Base-by-base conservation (phyloP, 164 flowering plant genomes). In the Berberis thunbergii region DNA sequence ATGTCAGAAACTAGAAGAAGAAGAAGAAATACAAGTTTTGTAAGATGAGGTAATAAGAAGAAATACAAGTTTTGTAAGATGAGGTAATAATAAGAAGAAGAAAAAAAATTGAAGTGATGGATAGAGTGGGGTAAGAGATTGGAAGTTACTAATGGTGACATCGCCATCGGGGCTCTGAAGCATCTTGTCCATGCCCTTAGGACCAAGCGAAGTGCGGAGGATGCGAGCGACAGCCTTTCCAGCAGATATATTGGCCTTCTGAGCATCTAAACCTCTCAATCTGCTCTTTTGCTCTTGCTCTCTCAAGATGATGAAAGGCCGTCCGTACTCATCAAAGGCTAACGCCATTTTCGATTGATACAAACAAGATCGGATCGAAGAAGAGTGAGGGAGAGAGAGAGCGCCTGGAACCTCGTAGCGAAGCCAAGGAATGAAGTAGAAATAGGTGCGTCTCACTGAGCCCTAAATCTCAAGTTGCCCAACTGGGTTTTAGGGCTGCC, bases 151-250 rank as follows among this genome's bases (percentile, higher is more conserved):
- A 79, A 86, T 81, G 54, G 92, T 91, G 66, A 95, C 87, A 40
- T 95, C 99, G 48, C 99, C 97, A 65, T 95, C 99, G 60, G 99
- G 96, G 77, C 91, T 81, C 74, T 87, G 97, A 54, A 94, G 89
- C 83, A 95, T 91, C 83, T 95, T 95, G 73, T 95, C 99, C 97
- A 95, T 91, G 76, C 99, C 97, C 69, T 91, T 95, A 65, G 99
- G 99, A 1, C 99, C 99, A 42, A 95, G 91, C 1, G 99, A 95
- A 43, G 97, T 87, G 0, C 90, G 83, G 48, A 91, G 90, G 71
- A 95, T 91, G 49, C 97, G 87, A 65, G 99, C 89, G 4, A 91
- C 88, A 13, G 97, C 94, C 64, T 76, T 91, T 0, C 86, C 99
- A 40, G 97, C 91, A 58, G 99, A 73, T 61, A 95, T 91, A 84